Conservation (phyloP, 495 filamentous ascomycete genomes). For the Aspergillus carlsbadensis region DNA sequence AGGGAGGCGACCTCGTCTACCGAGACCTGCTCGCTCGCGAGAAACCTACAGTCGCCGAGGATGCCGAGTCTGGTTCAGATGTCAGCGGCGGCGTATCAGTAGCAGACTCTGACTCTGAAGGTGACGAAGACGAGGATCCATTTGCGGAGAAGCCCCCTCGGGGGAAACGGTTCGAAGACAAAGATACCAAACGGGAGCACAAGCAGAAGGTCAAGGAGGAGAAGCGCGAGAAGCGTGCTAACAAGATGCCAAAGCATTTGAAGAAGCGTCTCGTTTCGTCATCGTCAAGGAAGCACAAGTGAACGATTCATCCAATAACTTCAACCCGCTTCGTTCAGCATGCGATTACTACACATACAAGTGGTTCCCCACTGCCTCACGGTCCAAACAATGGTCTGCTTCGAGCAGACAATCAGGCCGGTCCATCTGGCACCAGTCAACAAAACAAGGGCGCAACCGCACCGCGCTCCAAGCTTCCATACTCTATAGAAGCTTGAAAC, state of each 20-base stretch:
- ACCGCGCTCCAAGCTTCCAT: not conserved
- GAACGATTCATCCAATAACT: not conserved
- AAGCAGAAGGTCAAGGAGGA: constrained; percentile 92
- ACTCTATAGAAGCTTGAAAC: not conserved
- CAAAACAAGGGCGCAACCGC: not conserved
- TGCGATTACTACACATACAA: not conserved
- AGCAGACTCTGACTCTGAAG: constrained; percentile 47
- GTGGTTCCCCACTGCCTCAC: not conserved
- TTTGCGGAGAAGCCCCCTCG: constrained; percentile 70
- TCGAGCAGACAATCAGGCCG: not conserved
- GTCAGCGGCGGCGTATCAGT: constrained; percentile 47
- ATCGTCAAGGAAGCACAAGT: constrained; percentile 49
- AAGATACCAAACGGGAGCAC: constrained; percentile 83
- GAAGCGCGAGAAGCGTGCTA: constrained; percentile 84
- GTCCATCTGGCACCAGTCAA: not conserved
- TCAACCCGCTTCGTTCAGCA: not conserved
- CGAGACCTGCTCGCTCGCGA: constrained; percentile 73
- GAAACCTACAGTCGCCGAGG: constrained; percentile 42
- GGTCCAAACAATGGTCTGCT: not conserved
- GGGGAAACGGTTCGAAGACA: constrained; percentile 88
- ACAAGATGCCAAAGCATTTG: constrained; percentile 91
- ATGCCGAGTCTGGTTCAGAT: constrained; percentile 45
- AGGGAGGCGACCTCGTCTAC: constrained; percentile 75
- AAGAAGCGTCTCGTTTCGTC: constrained; percentile 64
- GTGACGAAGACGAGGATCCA: constrained; percentile 42